Percentiles rank a stretch among this genome's conserved stretches.
These are phyloP conservation scores for Uronychia setigera DNA, from an alignment of 73 alveolate genomes.

Conservation along the genomic window DNA sequence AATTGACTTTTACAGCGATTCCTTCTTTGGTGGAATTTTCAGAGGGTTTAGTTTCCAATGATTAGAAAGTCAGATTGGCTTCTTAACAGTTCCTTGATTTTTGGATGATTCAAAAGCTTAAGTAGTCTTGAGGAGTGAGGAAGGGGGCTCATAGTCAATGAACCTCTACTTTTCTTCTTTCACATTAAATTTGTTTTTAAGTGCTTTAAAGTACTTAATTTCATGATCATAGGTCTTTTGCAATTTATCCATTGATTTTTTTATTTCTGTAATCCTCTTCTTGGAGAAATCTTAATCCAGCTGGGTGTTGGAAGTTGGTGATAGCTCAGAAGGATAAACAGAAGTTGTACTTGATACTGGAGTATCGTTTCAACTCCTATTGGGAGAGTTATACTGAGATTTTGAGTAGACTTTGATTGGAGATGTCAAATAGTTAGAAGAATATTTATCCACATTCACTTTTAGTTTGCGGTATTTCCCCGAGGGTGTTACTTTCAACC, in stretches of 20 bases:
- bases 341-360: neutral
- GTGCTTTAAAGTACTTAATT: neutral
- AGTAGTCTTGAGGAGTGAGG: neutral
- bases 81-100: neutral
- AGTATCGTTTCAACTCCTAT: neutral
- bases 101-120: neutral
- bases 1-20: neutral
- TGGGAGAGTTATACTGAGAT: neutral
- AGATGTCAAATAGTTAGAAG: neutral
- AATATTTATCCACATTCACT: neutral
- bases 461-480: neutral
- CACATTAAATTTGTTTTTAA: neutral
- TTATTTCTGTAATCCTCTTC: neutral
- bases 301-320: neutral
- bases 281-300: neutral
- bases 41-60: neutral
- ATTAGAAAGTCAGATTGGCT: neutral
- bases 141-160: neutral
- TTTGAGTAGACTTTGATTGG: neutral
- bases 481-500: too few relatives aligned
- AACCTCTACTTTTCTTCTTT: neutral
- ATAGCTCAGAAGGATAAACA: neutral
- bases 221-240: neutral
- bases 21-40: neutral
- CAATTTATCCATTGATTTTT: neutral